Conservation (phyloP, 2,329 filamentous ascomycete genomes). For the Aspergillus awamori region DNA sequence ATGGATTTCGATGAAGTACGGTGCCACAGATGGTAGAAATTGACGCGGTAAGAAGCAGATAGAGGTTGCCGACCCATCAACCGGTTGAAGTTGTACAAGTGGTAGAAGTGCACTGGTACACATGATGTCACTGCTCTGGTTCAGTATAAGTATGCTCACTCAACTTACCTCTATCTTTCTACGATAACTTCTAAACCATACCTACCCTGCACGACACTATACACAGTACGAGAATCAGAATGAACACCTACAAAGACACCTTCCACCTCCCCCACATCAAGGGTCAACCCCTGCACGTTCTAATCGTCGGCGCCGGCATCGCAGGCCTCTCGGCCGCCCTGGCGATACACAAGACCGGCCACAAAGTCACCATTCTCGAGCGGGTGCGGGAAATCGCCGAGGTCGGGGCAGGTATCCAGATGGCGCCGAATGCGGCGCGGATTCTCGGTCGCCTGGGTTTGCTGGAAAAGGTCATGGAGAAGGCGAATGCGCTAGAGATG, state of each 20-base stretch:
- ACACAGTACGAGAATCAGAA: background rate
- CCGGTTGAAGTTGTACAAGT: too few species aligned
- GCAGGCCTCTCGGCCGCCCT: background rate
- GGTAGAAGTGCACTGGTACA: too few species aligned
- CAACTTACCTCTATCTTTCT: too few species aligned
- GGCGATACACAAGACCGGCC: background rate
- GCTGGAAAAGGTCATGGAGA: background rate
- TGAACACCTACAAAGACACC: background rate
- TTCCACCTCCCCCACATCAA: background rate
- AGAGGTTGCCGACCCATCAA: too few species aligned
- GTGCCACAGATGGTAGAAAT: too few species aligned
- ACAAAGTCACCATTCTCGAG: background rate
- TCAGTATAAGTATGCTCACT: too few species aligned
- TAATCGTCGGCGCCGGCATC: background rate
- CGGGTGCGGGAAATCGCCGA: background rate
- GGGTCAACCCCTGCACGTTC: background rate
- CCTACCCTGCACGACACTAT: too few species aligned
- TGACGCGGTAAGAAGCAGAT: too few species aligned
- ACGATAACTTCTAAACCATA: too few species aligned
- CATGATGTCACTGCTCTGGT: too few species aligned
- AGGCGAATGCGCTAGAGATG: background rate
- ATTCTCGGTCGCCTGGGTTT: background rate
- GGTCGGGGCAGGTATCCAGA: background rate
- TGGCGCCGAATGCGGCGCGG: background rate
- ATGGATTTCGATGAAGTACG: too few species aligned